A percentile compares a stretch with the other conserved stretches of the same genome.
phyloP scores from a whole-genome alignment of 805 yeast species.

The Sugiyamaella americana region DNA sequence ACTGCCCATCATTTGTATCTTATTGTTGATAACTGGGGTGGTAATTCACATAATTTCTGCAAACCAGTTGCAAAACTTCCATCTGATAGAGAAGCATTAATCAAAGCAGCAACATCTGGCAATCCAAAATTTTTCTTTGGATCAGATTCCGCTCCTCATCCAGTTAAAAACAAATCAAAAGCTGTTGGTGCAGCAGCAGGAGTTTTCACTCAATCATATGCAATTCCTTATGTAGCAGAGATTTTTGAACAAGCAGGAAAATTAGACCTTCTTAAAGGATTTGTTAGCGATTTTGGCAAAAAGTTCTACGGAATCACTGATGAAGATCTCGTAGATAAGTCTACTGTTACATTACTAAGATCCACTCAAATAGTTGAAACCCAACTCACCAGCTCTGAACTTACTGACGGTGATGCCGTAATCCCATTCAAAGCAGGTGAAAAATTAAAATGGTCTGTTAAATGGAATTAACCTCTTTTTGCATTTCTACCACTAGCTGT shows the following conservation, averaged over 20 bases:
- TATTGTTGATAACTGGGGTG: conserved; percentile 95
- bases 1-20: conserved; percentile 92
- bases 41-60: conserved; percentile 90
- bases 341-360: conserved; percentile 44
- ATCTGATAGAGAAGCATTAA: conserved; percentile 68
- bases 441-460: conserved; percentile 60
- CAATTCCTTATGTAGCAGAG: conserved; percentile 78
- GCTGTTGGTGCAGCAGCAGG: conserved; percentile 95
- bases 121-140: conserved; percentile 93
- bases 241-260: conserved; percentile 64
- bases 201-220: conserved; percentile 84
- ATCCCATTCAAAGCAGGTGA: conserved; percentile 89
- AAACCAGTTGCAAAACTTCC: conserved; percentile 97
- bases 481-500: too few relatives aligned
- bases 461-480: too few relatives aligned
- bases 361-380: conserved; percentile 40
- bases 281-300: conserved; percentile 71
- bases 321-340: conserved; percentile 39
- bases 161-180: conserved; percentile 67
- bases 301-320: conserved; percentile 58
- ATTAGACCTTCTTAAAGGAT: conserved; percentile 60
- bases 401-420: conserved; percentile 45
- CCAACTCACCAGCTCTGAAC: neutral
- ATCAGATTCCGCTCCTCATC: conserved; percentile 97
- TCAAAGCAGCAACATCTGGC: conserved; percentile 87